Evolutionary conservation across 805 yeast species (phyloP).

Genomic region (Lipomyces japonicus): DNA sequence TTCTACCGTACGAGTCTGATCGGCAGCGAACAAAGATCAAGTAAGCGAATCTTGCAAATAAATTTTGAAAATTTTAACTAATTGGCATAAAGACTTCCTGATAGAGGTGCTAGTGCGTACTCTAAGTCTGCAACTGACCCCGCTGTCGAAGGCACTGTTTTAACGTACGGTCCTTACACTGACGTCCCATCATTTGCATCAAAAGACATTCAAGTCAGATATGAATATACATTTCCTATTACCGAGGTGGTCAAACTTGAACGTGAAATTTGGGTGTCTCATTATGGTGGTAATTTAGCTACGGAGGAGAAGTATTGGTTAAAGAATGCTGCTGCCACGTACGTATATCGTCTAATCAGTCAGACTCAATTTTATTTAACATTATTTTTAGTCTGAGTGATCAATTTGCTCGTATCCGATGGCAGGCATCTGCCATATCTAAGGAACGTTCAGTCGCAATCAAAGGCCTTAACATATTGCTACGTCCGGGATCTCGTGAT

Average conservation of each 20-base stretch:
- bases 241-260: conserved; percentile 55
- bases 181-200: conserved; percentile 47
- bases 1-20: conserved; percentile 58
- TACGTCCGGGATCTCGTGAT: conserved; percentile 54
- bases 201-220: conserved; percentile 43
- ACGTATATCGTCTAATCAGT: background rate
- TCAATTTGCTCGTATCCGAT: conserved; percentile 72
- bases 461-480: conserved; percentile 37
- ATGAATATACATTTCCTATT: conserved; percentile 63
- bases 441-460: conserved; percentile 56
- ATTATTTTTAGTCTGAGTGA: conserved; percentile 40
- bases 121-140: conserved; percentile 39
- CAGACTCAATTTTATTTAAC: too few relatives aligned
- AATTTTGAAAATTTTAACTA: conserved; percentile 3
- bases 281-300: conserved; percentile 66
- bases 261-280: conserved; percentile 82
- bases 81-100: conserved; percentile 7
- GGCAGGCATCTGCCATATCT: conserved; percentile 53
- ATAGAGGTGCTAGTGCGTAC: conserved; percentile 29
- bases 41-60: conserved; percentile 42
- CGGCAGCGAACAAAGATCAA: conserved; percentile 46
- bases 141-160: conserved; percentile 30
- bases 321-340: conserved; percentile 66
- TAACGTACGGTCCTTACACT: conserved; percentile 56
- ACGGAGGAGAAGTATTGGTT: conserved; percentile 84